These are phyloP conservation scores for Hanseniaspora nectarophila DNA, from an alignment of 805 yeast genomes.

Conservation along the genomic window DNA sequence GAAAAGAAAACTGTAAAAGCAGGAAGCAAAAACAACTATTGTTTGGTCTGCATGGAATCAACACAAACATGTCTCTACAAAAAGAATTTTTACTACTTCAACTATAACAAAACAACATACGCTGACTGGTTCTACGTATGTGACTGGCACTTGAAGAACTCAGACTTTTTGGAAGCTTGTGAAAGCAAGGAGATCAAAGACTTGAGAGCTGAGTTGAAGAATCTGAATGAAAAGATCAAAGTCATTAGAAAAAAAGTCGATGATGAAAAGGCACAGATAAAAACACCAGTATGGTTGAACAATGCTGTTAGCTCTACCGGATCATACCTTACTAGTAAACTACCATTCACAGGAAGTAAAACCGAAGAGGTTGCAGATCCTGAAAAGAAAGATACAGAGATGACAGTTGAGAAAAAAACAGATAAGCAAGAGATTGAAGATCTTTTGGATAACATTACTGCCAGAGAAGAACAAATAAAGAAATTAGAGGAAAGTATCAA, in stretches of 20 bases:
- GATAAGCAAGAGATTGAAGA: constrained; percentile 7
- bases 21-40: neutral
- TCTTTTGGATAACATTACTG: neutral
- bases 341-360: neutral
- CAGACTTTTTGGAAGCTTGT: neutral
- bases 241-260: neutral
- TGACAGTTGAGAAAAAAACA: neutral
- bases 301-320: neutral
- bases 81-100: neutral
- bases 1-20: constrained; percentile 2
- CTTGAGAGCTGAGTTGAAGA: neutral
- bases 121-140: constrained; percentile 13
- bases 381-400: neutral
- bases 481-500: neutral
- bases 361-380: neutral
- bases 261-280: neutral
- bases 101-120: neutral
- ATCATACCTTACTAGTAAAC: neutral
- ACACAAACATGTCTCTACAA: constrained; percentile 7
- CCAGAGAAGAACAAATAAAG: neutral
- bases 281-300: constrained; percentile 4
- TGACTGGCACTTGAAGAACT: neutral
- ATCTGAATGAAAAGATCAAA: neutral
- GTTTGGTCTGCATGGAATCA: constrained; percentile 3
- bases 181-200: neutral